These are phyloP conservation scores for Coniochaeta pulveracea DNA, from an alignment of 2,329 filamentous ascomycete species.

Conservation along the genomic window DNA sequence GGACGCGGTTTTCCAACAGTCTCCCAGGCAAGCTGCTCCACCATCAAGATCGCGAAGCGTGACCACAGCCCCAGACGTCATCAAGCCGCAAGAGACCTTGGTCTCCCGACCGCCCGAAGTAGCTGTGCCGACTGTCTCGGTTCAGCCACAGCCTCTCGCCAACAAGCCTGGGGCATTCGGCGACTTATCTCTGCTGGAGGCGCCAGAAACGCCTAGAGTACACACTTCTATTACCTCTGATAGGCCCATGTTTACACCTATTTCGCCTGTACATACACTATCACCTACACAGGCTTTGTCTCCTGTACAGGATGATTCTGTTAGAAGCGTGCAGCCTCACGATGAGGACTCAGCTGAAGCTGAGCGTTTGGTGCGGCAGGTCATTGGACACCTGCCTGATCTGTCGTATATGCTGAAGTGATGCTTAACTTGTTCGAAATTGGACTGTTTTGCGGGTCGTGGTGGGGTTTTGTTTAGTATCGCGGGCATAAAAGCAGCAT, in stretches of 20 bases:
- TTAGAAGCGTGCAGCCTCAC: constrained; percentile 4
- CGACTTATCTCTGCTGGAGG: neutral
- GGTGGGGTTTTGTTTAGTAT: neutral
- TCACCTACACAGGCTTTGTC: constrained; percentile 1
- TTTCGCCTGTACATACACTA: neutral
- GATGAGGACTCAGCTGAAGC: constrained; percentile 4
- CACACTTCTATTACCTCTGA: neutral
- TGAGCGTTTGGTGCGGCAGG: constrained; percentile 9
- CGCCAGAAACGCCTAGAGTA: neutral
- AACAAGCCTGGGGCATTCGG: neutral
- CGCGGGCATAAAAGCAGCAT: neutral
- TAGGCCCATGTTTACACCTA: neutral
- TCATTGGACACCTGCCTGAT: constrained; percentile 18
- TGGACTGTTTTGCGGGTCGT: neutral
- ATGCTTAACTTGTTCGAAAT: neutral
- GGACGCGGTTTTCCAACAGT: neutral
- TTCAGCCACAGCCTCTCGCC: neutral
- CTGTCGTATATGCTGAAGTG: constrained; percentile 23
- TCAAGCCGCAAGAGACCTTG: too few species aligned
- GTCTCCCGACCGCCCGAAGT: too few species aligned
- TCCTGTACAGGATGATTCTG: neutral
- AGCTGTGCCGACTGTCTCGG: too few species aligned
- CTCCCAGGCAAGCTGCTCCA: neutral
- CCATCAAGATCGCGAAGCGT: neutral
- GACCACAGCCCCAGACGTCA: neutral